A percentile compares a stretch with the other conserved stretches of the same genome.
Conservation (phyloP, 306 rosid species). For the Acacia melanoxylon region DNA sequence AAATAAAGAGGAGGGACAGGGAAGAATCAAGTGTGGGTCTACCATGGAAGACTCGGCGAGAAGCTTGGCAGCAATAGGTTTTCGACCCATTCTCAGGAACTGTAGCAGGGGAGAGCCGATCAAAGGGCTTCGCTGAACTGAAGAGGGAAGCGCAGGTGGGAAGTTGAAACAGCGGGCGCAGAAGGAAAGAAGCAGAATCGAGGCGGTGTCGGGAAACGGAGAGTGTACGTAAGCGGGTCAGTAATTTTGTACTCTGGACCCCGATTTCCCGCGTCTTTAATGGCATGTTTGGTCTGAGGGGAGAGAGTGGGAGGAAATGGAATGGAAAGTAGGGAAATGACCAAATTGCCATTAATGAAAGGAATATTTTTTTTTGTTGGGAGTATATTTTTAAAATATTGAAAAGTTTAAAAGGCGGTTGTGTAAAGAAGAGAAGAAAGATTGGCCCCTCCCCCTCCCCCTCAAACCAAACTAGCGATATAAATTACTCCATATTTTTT, state of each 20-base stretch:
- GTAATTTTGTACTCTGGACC: neutral
- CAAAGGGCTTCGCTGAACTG: neutral
- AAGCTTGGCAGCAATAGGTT: slow-evolving; percentile 20
- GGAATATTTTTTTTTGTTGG: no score
- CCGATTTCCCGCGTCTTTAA: neutral
- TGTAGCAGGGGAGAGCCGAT: neutral
- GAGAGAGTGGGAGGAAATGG: no score
- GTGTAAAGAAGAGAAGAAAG: no score
- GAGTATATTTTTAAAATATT: no score
- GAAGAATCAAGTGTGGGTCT: neutral
- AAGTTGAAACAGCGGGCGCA: neutral
- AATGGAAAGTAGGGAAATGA: no score
- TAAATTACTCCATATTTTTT: no score
- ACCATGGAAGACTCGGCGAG: slow-evolving; percentile 11
- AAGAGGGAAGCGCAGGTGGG: neutral
- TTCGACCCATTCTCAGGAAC: slow-evolving; percentile 39
- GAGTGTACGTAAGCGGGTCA: neutral
- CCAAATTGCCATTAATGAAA: no score
- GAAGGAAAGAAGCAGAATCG: neutral
- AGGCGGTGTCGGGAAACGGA: neutral
- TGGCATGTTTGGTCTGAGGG: no score
- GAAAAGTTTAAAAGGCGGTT: no score
- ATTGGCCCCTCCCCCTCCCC: no score
- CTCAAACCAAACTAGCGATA: no score
- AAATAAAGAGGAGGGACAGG: neutral